These are phyloP conservation scores for Macrophomina pseudophaseolina DNA, from an alignment of 2,329 filamentous ascomycete genomes.

Conservation along the genomic window DNA sequence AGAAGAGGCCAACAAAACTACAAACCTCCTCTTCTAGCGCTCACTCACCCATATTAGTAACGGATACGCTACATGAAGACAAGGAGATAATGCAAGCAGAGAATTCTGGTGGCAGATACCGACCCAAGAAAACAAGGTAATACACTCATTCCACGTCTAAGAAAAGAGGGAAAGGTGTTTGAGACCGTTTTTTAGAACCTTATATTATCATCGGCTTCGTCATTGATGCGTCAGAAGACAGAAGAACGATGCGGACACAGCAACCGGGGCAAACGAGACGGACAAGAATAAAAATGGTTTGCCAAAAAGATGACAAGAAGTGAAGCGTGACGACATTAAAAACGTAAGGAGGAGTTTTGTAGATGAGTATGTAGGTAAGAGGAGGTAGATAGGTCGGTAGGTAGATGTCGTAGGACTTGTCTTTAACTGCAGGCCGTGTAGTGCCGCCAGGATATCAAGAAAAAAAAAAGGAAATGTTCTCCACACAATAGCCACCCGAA, in stretches of 20 bases:
- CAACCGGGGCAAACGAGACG: not conserved
- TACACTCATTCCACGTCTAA: not conserved
- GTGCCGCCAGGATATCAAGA: conserved; percentile 19
- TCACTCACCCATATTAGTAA: not conserved
- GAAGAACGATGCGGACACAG: not conserved
- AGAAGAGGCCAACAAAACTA: not conserved
- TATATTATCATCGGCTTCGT: conserved; percentile 1
- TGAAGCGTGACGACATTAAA: conserved; percentile 15
- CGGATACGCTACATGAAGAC: not conserved
- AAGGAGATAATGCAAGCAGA: not conserved
- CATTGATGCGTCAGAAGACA: not conserved
- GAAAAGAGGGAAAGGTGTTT: not conserved
- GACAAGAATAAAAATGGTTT: not conserved
- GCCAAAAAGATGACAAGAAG: not conserved
- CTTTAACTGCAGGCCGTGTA: conserved; percentile 9
- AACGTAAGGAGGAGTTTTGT: conserved; percentile 8
- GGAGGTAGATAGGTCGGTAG: conserved; percentile 5
- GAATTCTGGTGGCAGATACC: not conserved
- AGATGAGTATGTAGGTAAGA: conserved; percentile 16
- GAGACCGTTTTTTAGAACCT: not conserved
- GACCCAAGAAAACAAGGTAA: not conserved
- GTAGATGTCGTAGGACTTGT: conserved; percentile 15
- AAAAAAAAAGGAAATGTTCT: not conserved
- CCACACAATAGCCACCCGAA: conserved; percentile 1
- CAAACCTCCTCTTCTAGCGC: not conserved